Evolutionary conservation across 2,329 filamentous ascomycete genomes (phyloP), one percentile per base, ranked within the genome.

Genomic region (Emericellopsis atlantica): DNA sequence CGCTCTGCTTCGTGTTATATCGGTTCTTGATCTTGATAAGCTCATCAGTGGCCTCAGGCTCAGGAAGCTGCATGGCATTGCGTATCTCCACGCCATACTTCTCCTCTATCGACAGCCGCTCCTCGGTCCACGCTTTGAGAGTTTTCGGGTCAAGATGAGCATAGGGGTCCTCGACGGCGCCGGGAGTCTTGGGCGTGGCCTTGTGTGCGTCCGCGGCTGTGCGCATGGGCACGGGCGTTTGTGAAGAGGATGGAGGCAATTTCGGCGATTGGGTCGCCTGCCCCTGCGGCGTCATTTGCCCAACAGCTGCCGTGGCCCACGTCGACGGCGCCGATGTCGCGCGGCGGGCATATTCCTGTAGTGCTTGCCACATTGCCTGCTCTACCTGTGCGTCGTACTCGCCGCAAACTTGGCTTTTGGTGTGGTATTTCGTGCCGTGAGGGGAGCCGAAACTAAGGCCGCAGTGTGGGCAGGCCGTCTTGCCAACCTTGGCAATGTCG

Each of bases 1-100:
- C 62, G 40, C 69, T 74, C 51, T 74, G 71, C 43, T 72, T 74
- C 4, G 70, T 74, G 35, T 68, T 68, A 47, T 70, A 73, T 4
- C 64, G 65, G 46, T 76, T 76, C 33, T 66, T 66, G 2, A 76
- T 48, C 9, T 58, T 64, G 0, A 62, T 59, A 0, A 74, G 40
- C 37, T 46, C 44, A 46, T 58, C 39, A 50, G 57, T 45, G 50
- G 52, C 34, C 43, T 54, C 48, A 2, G 57, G 53, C 32, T 68
- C 59, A 0, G 50, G 41, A 9, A 70, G 56, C 4, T 32, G 16
- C 43, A 62, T 57, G 1, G 66, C 67, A 12, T 66, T 59, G 7
- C 54, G 59, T 49, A 74, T 68, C 7, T 63, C 56, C 5, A 51
- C 51, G 0, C 56, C 58, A 43, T 66, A 73, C 22, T 52, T 54